These are phyloP conservation scores for Pestalotiopsis sp. DNA, from an alignment of 2,329 filamentous ascomycete genomes.

Conservation along the genomic window DNA sequence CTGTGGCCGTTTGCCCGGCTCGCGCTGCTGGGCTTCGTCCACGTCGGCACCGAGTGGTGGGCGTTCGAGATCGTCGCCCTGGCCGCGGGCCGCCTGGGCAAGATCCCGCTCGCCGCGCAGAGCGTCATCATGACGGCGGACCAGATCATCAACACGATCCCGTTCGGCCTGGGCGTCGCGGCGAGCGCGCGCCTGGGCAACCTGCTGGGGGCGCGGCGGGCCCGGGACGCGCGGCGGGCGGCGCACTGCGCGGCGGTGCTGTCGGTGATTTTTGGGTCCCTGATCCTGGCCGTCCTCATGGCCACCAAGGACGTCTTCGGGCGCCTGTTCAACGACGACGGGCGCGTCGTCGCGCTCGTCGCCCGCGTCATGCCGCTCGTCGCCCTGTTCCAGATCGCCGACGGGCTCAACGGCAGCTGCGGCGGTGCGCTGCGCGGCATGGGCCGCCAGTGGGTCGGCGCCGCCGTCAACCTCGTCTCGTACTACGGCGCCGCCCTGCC, in stretches of 20 bases:
- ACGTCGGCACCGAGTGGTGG: constrained; percentile 93
- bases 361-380: constrained; percentile 82
- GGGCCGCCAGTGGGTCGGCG: constrained; percentile 85
- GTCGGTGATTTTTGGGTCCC: constrained; percentile 67
- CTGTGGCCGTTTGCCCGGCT: constrained; percentile 73
- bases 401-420: constrained; percentile 83
- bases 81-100: constrained; percentile 79
- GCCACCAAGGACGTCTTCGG: constrained; percentile 73
- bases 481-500: constrained; percentile 64
- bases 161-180: constrained; percentile 84
- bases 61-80: constrained; percentile 90
- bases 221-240: constrained; percentile 67
- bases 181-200: constrained; percentile 80
- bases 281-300: constrained; percentile 72
- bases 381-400: constrained; percentile 87
- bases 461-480: constrained; percentile 77
- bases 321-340: constrained; percentile 79
- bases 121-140: constrained; percentile 90
- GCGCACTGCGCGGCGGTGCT: constrained; percentile 77
- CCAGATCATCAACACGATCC: constrained; percentile 82
- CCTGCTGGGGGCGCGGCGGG: constrained; percentile 69
- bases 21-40: constrained; percentile 75
- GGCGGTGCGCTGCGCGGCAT: constrained; percentile 81
- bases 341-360: constrained; percentile 71
- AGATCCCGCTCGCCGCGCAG: constrained; percentile 78